Conservation (phyloP, 306 rosid genomes). For the Quercus ilex region DNA sequence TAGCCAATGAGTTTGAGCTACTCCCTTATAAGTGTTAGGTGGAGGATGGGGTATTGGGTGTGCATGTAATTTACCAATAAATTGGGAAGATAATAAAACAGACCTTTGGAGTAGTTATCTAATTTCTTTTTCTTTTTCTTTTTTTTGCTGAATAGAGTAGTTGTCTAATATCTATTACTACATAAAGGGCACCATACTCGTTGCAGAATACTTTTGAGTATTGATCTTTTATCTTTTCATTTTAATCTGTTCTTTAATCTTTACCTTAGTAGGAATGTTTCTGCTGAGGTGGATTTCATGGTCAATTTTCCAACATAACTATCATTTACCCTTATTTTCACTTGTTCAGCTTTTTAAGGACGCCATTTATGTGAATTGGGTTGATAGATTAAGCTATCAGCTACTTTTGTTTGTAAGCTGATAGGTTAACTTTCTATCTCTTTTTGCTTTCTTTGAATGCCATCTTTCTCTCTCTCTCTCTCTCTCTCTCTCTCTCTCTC, state of each 20-base stretch:
- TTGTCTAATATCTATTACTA: too few species aligned
- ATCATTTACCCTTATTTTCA: slow-evolving; percentile 14
- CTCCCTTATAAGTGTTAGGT: too few species aligned
- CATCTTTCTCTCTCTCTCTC: not conserved
- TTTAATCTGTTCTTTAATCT: not conserved
- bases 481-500: not conserved
- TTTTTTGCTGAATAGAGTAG: too few species aligned
- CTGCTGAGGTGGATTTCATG: slow-evolving; percentile 7
- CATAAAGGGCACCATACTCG: not conserved
- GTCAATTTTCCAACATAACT: not conserved
- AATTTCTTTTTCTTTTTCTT: too few species aligned
- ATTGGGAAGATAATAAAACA: not conserved
- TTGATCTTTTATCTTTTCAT: not conserved
- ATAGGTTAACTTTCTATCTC: too few species aligned
- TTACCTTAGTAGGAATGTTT: not conserved
- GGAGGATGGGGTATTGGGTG: too few species aligned
- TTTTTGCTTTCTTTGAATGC: slow-evolving; percentile 2
- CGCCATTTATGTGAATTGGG: slow-evolving; percentile 10
- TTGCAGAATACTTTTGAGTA: not conserved
- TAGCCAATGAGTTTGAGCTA: too few species aligned
- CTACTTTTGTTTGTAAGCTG: too few species aligned
- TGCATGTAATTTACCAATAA: not conserved
- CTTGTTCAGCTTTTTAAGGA: slow-evolving; percentile 3
- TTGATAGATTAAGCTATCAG: slow-evolving; percentile 1
- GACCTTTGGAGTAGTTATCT: not conserved